Evolutionary conservation across 305 asterid genomes (phyloP), one percentile per base, ranked within the genome.

Genomic region (Lippia alba): DNA sequence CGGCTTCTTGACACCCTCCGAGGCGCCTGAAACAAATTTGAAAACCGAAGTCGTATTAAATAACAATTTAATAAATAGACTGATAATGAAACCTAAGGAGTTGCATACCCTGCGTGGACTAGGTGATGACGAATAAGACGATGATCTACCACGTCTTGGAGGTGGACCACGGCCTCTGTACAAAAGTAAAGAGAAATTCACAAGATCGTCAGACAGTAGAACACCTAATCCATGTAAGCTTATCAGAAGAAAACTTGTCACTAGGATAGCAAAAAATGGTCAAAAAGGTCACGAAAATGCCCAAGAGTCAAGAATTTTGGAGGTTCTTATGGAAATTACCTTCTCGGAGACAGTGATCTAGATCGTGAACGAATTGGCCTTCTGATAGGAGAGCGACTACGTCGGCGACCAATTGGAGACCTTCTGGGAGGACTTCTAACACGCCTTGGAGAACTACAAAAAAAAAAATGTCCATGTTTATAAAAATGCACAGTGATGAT

Each of bases 41-140:
- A 4, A 55, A 46, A 24, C 40, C 59, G 41, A 57, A 44, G 66
- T 36, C 9, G 20, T 54, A 36, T 41, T 67, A 55, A 51, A 53
- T 15, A 50, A 36, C 30, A 51, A 24, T 17, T 20, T 40, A 44
- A 67, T 51, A 40, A 8, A 40, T 20, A 5, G 7, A 66, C 19
- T 41, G 45, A 39, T 61, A 66, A 72, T 56, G 55, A 45, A 56
- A 76, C 45, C 24, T 18, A 39, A 57, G 39, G 11, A 30, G 34
- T 48, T 50, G 62, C 41, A 72, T 15, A 93, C 99, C 96, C 83
- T 88, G 78, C 96, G 97, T 34, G 97, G 94, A 71, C 96, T 90
- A 67, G 96, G 99, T 2, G 99, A 90, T 61, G 96, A 80, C 66
- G 99, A 94, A 68, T 79, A 86, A 66, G 98, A 90, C 9, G 95